Percentiles rank a stretch among this genome's conserved stretches.
These are phyloP conservation scores for Ophidiomyces ophidiicola DNA, from an alignment of 2,329 filamentous ascomycete species.

Conservation along the genomic window DNA sequence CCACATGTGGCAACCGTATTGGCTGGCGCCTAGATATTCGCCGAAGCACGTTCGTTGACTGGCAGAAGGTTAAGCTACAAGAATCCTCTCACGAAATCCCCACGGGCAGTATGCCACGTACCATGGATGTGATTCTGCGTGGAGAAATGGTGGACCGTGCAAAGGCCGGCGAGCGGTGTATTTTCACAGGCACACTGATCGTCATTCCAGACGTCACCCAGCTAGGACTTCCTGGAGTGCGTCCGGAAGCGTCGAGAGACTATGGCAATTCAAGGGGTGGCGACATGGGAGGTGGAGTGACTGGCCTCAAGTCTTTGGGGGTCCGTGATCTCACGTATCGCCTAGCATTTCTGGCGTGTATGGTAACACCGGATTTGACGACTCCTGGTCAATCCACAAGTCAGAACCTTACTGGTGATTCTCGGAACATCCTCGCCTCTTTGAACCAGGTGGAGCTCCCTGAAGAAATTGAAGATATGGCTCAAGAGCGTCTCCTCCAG, in stretches of 20 bases:
- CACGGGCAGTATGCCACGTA: conserved; percentile 95
- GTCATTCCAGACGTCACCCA: conserved; percentile 96
- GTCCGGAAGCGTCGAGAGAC: conserved; percentile 73
- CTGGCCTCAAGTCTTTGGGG: conserved; percentile 80
- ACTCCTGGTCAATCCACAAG: conserved; percentile 63
- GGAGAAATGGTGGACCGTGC: conserved; percentile 96
- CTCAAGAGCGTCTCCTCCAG: conserved; percentile 73
- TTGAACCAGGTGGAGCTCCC: conserved; percentile 59
- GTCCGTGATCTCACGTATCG: conserved; percentile 91
- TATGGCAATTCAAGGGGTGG: conserved; percentile 62
- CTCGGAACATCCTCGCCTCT: conserved; percentile 72
- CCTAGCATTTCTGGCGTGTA: conserved; percentile 91
- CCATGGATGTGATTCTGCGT: conserved; percentile 90
- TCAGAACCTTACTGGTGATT: conserved; percentile 57
- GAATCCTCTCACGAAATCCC: conserved; percentile 98
- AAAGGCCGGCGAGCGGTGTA: conserved; percentile 95
- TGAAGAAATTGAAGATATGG: conserved; percentile 69
- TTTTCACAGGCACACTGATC: conserved; percentile 92
- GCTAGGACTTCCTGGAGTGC: conserved; percentile 73
- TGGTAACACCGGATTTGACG: conserved; percentile 81
- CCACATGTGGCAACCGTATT: conserved; percentile 70
- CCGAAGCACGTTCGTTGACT: conserved; percentile 95
- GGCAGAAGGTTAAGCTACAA: conserved; percentile 97
- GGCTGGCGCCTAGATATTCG: conserved; percentile 97
- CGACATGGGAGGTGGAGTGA: conserved; percentile 72